A percentile compares a stretch with the other conserved stretches of the same genome.
phyloP scores from a whole-genome alignment of 805 yeast species.

The Wickerhamiella brachini region DNA sequence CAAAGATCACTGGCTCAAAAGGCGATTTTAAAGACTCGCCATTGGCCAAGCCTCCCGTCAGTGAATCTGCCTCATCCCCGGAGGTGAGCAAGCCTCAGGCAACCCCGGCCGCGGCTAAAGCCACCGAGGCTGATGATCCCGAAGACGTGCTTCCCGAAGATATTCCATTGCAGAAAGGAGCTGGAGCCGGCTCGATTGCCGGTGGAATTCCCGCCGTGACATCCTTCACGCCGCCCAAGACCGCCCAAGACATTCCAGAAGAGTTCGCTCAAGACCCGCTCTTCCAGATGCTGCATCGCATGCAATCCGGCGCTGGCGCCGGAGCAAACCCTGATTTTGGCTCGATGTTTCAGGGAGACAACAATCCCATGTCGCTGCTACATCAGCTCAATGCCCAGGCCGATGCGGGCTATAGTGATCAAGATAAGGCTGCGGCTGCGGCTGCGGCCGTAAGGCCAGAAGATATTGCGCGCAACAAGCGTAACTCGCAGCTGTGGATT shows the following conservation, averaged over 20 bases:
- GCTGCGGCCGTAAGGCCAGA: not conserved
- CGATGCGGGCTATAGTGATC: not conserved
- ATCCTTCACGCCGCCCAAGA: not conserved
- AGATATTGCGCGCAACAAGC: not conserved
- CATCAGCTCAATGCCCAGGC: not conserved
- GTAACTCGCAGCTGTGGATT: slow-evolving; percentile 5
- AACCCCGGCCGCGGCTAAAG: not conserved
- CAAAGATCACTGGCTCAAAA: slow-evolving; percentile 20
- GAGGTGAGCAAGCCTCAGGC: no score
- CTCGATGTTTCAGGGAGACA: not conserved
- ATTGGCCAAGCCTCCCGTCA: not conserved
- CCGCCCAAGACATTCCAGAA: not conserved
- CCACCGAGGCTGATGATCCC: not conserved
- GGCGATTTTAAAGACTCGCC: not conserved
- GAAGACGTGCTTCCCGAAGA: not conserved
- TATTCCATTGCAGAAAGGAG: not conserved
- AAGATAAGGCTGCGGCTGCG: not conserved
- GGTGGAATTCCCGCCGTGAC: not conserved
- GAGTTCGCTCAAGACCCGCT: slow-evolving; percentile 12
- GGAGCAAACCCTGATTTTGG: not conserved
- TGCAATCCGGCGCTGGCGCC: slow-evolving; percentile 5
- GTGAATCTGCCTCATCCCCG: not conserved
- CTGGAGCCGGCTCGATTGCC: not conserved
- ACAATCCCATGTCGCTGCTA: not conserved
- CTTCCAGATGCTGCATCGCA: slow-evolving; percentile 12